Base-by-base conservation (phyloP, 2,329 filamentous ascomycete species). In the Ustilaginoidea virens region DNA sequence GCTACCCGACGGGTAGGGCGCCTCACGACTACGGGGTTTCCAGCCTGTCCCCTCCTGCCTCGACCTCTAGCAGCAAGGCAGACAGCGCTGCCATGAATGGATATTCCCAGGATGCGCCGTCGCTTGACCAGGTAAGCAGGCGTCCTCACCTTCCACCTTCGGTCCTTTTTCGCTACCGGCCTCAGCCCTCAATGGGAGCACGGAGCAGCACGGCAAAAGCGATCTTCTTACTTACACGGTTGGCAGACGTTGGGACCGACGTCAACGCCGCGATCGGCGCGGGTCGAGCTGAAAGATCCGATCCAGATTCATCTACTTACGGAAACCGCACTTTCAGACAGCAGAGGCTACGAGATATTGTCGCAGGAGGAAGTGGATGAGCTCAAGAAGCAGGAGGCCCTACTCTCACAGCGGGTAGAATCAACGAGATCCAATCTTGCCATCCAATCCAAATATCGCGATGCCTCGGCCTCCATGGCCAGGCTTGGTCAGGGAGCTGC, bases 251-350 rank as follows among this genome's bases (percentile, higher is more conserved):
- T 14, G 27, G 18, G 16, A 8, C 6, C 17, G 25, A 31, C 30
- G 17, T 29, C 33, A 9, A 31, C 30, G 13, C 29, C 28, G 15
- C 24, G 33, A 41, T 70, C 69, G 13, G 55, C 54, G 4, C 57
- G 67, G 8, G 62, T 75, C 39, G 69, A 78, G 42, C 58, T 76
- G 30, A 69, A 71, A 37, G 80, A 81, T 50, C 69, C 64, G 34
- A 80, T 98, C 25, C 79, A 85, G 42, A 75, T 93, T 49, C 92
- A 96, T 51, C 61, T 98, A 26, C 68, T 98, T 33, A 86, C 90
- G 36, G 87, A 96, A 58, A 96, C 83, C 13, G 90, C 90, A 13
- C 70, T 98, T 35, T 71, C 76, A 34, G 90, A 98, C 55, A 92
- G 85, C 58, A 78, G 75, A 46, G 61, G 74, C 42, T 98, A 76